These are phyloP conservation scores for Phragmites australis DNA, from an alignment of 176 grass and related monocot genomes.

Conservation along the genomic window DNA sequence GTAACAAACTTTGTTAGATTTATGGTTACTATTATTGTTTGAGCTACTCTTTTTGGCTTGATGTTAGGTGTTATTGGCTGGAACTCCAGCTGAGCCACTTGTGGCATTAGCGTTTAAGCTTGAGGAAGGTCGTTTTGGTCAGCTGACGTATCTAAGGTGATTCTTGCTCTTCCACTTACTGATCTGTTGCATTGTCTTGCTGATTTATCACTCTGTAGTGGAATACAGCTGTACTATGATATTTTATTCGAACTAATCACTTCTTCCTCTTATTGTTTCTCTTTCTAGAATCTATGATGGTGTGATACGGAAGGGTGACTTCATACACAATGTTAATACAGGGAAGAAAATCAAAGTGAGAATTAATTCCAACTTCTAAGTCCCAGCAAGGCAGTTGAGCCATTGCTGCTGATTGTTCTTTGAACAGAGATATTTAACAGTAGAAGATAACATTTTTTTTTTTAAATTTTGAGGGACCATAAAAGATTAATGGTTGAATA, in stretches of 20 bases:
- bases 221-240: background rate
- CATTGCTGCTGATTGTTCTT: background rate
- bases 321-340: conserved; percentile 95
- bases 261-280: conserved; percentile 30
- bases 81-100: conserved; percentile 72
- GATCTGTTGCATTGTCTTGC: background rate
- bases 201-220: conserved; percentile 31
- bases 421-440: background rate
- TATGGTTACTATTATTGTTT: conserved; percentile 16
- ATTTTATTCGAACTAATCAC: conserved; percentile 32
- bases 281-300: conserved; percentile 90
- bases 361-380: conserved; percentile 16
- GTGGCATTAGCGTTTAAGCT: conserved; percentile 96
- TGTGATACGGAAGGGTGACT: conserved; percentile 88
- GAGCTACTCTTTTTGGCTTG: conserved; percentile 29
- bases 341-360: conserved; percentile 97
- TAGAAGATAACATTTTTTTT: background rate
- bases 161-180: conserved; percentile 17
- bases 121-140: conserved; percentile 99
- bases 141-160: conserved; percentile 95
- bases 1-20: background rate
- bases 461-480: background rate
- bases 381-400: conserved; percentile 14
- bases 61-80: conserved; percentile 70
- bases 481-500: background rate